phyloP scores from a whole-genome alignment of 768 basidiomycete genomes.

The Ephemerocybe angulata region DNA sequence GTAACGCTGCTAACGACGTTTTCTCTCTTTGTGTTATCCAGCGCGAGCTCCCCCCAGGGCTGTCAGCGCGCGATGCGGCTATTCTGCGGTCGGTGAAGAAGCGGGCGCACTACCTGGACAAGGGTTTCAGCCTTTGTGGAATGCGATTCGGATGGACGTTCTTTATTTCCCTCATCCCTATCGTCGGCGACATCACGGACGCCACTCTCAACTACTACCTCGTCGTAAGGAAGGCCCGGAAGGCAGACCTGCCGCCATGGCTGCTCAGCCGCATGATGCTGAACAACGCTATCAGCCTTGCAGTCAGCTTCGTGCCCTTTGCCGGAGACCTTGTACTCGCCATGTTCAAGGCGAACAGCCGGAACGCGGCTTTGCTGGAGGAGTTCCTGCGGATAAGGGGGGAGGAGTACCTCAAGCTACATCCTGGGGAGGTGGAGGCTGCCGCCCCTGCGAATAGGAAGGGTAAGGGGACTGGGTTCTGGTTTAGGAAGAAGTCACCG shows the following conservation, averaged over 20 bases:
- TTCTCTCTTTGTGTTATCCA: slow-evolving; percentile 20
- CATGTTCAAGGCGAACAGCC: slow-evolving; percentile 80
- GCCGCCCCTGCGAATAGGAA: slow-evolving; percentile 11
- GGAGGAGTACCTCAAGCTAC: slow-evolving; percentile 59
- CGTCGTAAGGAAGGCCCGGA: slow-evolving; percentile 68
- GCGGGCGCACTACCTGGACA: slow-evolving; percentile 84
- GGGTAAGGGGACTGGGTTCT: slow-evolving; percentile 9
- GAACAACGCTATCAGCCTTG: slow-evolving; percentile 69
- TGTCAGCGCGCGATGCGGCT: slow-evolving; percentile 70
- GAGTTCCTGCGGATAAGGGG: slow-evolving; percentile 80
- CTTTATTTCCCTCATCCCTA: slow-evolving; percentile 70
- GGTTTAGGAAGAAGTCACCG: slow-evolving; percentile 16
- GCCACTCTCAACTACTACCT: slow-evolving; percentile 68
- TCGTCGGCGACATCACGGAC: slow-evolving; percentile 65
- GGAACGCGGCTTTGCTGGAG: slow-evolving; percentile 84
- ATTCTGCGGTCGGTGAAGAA: slow-evolving; percentile 72
- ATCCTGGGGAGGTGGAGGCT: slow-evolving; percentile 28
- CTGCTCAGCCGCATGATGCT: slow-evolving; percentile 70
- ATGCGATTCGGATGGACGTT: slow-evolving; percentile 86
- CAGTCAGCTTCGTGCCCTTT: slow-evolving; percentile 63
- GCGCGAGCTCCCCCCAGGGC: slow-evolving; percentile 71
- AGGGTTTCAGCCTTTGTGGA: slow-evolving; percentile 76
- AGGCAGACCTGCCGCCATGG: slow-evolving; percentile 68
- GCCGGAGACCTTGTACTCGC: slow-evolving; percentile 77
- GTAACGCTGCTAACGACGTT: background rate